These are phyloP conservation scores for Podospora didyma DNA, from an alignment of 495 filamentous ascomycete species.

Conservation along the genomic window DNA sequence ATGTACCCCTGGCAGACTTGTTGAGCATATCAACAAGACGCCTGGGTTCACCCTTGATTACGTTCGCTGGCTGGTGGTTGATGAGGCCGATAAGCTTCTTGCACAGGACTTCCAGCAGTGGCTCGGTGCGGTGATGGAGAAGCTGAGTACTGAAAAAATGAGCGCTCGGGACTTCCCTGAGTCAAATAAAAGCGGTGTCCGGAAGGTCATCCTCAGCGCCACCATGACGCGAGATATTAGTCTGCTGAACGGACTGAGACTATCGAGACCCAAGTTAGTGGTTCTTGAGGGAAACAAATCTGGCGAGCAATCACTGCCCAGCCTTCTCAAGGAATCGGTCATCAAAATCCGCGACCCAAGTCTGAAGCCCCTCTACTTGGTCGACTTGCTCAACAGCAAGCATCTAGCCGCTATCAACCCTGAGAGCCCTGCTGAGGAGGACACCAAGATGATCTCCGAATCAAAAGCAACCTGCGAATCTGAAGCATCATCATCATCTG, in stretches of 20 bases:
- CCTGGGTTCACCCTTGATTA: conserved; percentile 70
- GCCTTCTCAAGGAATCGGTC: conserved; percentile 65
- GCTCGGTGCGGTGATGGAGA: conserved; percentile 67
- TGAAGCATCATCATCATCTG: conserved; percentile 30
- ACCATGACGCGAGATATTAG: conserved; percentile 90
- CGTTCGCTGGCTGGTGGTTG: conserved; percentile 82
- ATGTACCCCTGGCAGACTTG: conserved; percentile 85
- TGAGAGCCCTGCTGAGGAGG: conserved; percentile 6
- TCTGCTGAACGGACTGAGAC: conserved; percentile 67
- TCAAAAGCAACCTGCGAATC: conserved; percentile 20
- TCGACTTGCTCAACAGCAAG: conserved; percentile 53
- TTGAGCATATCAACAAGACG: conserved; percentile 84
- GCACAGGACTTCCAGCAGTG: conserved; percentile 92
- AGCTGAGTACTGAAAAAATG: conserved; percentile 42
- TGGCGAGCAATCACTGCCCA: conserved; percentile 57
- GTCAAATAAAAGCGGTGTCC: conserved; percentile 43
- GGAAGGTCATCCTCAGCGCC: conserved; percentile 82
- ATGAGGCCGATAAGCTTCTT: conserved; percentile 90
- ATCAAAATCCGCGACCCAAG: conserved; percentile 69
- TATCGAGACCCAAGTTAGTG: conserved; percentile 71
- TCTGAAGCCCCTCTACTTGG: conserved; percentile 80
- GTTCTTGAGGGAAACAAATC: conserved; percentile 56
- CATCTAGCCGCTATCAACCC: conserved; percentile 20
- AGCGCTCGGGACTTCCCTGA: conserved; percentile 46
- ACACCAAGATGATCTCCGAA: conserved; percentile 28